Evolutionary conservation across 139 green algal genomes (phyloP).

Genomic region (Chlorella vulgaris): DNA sequence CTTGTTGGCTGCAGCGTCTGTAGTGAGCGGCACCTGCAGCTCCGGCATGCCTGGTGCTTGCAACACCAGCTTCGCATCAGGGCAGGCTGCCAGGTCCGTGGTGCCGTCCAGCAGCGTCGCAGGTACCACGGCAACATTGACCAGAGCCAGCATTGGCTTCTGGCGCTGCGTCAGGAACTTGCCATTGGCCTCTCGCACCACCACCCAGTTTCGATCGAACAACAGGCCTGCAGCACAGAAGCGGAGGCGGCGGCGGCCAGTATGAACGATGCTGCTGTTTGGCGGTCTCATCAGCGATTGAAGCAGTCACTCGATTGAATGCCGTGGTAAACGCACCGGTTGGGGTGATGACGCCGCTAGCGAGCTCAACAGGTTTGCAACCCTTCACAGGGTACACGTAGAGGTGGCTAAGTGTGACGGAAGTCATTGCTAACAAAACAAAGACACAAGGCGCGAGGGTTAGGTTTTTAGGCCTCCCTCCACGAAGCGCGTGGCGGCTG

Average conservation of each 20-base stretch:
- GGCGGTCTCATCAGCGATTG: no score
- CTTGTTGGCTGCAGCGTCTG: not conserved
- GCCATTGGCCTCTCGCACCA: slow-evolving; percentile 31
- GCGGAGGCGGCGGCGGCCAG: not conserved
- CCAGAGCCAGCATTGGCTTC: slow-evolving; percentile 47
- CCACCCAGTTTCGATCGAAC: slow-evolving; percentile 69
- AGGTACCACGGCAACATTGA: slow-evolving; percentile 2
- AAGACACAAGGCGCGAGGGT: not conserved
- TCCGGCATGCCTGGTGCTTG: slow-evolving; percentile 39
- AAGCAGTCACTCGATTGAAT: no score
- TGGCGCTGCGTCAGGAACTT: slow-evolving; percentile 68
- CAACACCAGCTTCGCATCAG: slow-evolving; percentile 28
- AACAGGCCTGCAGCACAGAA: slow-evolving; percentile 37
- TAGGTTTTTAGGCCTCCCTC: no score
- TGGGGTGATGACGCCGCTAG: not conserved
- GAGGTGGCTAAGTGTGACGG: no score
- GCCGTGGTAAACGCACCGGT: no score
- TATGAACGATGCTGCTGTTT: not conserved
- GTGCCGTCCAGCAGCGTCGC: slow-evolving; percentile 9
- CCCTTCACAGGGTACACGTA: slow-evolving; percentile 65
- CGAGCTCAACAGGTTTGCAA: slow-evolving; percentile 44
- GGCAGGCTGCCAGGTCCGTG: slow-evolving; percentile 12
- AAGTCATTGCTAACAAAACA: not conserved
- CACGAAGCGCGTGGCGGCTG: no score
- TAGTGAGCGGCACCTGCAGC: slow-evolving; percentile 14